phyloP scores from a whole-genome alignment of 805 yeast species.

The Candida lessepsii region DNA sequence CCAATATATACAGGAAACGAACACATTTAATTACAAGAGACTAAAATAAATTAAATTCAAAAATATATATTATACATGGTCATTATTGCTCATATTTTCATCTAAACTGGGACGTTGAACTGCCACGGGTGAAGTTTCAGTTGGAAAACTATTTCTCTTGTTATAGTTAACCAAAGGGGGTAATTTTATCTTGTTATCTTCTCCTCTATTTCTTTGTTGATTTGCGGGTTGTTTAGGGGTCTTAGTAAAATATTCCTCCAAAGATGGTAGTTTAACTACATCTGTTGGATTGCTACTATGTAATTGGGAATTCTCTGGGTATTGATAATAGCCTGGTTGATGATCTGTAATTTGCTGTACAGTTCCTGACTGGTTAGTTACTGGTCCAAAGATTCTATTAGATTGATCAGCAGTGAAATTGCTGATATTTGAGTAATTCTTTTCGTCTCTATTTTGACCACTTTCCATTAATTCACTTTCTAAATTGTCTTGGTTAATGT shows the following conservation, averaged over 20 bases:
- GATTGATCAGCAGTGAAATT: slow-evolving; percentile 21
- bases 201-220: background rate
- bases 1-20: no score
- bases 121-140: slow-evolving; percentile 1
- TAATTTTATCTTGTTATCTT: slow-evolving; percentile 12
- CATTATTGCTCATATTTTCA: background rate
- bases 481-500: slow-evolving; percentile 5
- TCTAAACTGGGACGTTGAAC: slow-evolving; percentile 2
- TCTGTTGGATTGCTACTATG: slow-evolving; percentile 5
- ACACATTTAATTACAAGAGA: no score
- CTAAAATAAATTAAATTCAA: background rate
- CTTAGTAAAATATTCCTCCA: slow-evolving; percentile 15
- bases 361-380: slow-evolving; percentile 6
- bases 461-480: slow-evolving; percentile 4
- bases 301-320: slow-evolving; percentile 23
- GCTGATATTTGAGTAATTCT: slow-evolving; percentile 11
- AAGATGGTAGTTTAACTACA: slow-evolving; percentile 16
- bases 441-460: slow-evolving; percentile 1
- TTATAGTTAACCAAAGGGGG: slow-evolving; percentile 16
- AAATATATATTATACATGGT: slow-evolving; percentile 4
- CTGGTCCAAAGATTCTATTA: slow-evolving; percentile 18
- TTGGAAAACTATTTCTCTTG: slow-evolving; percentile 12
- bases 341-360: slow-evolving; percentile 7
- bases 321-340: slow-evolving; percentile 22
- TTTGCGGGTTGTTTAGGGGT: slow-evolving; percentile 3